Percentiles rank a stretch among this genome's conserved stretches.
These are phyloP conservation scores for Turnera subulata DNA, from an alignment of 345 rosid species.

Conservation along the genomic window DNA sequence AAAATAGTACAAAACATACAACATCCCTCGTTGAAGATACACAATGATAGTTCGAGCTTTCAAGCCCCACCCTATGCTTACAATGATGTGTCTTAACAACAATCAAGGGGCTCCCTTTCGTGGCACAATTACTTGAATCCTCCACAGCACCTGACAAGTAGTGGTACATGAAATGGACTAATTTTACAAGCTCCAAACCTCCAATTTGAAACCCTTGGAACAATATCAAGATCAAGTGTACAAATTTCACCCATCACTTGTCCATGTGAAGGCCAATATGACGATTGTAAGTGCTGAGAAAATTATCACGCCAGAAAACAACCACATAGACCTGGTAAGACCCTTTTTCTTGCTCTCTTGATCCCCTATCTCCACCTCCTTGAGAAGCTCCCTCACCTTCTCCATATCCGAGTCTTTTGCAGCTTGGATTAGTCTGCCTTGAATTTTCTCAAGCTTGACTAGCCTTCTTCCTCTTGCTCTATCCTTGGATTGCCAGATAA, in stretches of 20 bases:
- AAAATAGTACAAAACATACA: too few species aligned
- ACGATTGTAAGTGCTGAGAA: slow-evolving; percentile 55
- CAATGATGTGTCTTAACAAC: too few species aligned
- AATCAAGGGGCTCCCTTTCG: too few species aligned
- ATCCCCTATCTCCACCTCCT: slow-evolving; percentile 50
- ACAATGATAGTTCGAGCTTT: too few species aligned
- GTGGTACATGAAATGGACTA: too few species aligned
- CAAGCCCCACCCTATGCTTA: too few species aligned
- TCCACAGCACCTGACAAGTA: too few species aligned
- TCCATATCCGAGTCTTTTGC: slow-evolving; percentile 92
- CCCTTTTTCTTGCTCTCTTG: slow-evolving; percentile 37
- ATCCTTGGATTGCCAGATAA: slow-evolving; percentile 59
- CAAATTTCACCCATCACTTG: slow-evolving; percentile 84
- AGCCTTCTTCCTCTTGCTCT: slow-evolving; percentile 31
- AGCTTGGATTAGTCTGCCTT: slow-evolving; percentile 63
- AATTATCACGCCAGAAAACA: slow-evolving; percentile 57
- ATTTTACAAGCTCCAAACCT: too few species aligned
- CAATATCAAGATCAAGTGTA: too few species aligned
- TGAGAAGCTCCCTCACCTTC: slow-evolving; percentile 70
- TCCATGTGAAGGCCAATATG: slow-evolving; percentile 67
- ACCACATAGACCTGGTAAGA: slow-evolving; percentile 45
- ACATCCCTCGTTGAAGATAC: too few species aligned
- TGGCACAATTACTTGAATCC: too few species aligned
- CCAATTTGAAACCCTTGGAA: too few species aligned
- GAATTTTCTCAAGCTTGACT: slow-evolving; percentile 56